Base-by-base conservation (phyloP, 495 filamentous ascomycete genomes). In the Aspergillus ostianus region DNA sequence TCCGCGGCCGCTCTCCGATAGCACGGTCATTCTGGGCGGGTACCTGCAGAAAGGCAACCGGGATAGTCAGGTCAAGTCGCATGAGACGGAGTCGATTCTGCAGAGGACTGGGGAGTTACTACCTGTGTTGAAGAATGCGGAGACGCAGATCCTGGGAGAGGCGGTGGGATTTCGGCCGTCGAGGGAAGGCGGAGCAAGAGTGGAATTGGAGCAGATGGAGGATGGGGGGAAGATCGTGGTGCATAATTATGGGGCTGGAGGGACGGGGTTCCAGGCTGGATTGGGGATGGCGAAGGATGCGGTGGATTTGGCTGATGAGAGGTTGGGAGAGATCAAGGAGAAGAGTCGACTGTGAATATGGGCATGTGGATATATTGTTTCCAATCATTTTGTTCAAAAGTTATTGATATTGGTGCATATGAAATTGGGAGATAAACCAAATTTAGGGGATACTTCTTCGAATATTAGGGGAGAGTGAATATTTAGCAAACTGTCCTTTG, bases 31-130 rank as follows among this genome's bases (percentile, higher is more conserved):
- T 13, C 55, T 72, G 12, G 70, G 71, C 13, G 71, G 69, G 8
- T 72, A 67, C 46, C 64, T 74, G 59, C 65, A 74, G 51, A 69
- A 70, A 45, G 56, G 65, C 20, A 50, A 58, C 13, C 47, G 26
- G 12, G 36, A 51, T 30, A 30, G 64, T 51, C 27, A 59, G 52
- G 62, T 68, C 36, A 46, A 41, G 44, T 21, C 53, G 3, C 52
- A 62, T 29, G 67, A 73, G 47, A 64, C 65, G 9, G 47, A 67
- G 27, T 73, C 71, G 5, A 73, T 73, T n/a, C 18, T 73, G 48
- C 29, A 51, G 9, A 58, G 71, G 10, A 72, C 69, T 0, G 54
- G 49, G 17, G 67, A 59, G 6, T 55, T 73, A 9, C 62, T 65
- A 6, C 58, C 65, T 13, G 56, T 55, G 15, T 47, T 73, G 15